Percentiles rank a stretch among this genome's conserved stretches.
phyloP scores from a whole-genome alignment of 805 yeast species.

The Blastobotrys peoriensis region DNA sequence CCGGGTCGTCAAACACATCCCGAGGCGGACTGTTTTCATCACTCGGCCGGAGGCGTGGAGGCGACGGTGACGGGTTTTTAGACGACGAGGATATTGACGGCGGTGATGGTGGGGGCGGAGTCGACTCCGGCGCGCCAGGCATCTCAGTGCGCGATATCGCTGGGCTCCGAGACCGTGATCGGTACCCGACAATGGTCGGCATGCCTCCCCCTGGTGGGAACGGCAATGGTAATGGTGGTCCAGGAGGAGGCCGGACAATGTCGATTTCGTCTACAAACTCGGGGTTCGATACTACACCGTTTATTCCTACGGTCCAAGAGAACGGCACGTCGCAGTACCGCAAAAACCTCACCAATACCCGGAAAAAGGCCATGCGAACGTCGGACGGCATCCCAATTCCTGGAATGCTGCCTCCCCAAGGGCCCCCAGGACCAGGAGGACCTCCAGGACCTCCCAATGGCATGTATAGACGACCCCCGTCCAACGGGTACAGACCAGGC shows the following conservation, averaged over 20 bases:
- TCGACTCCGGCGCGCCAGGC: slow-evolving; percentile 17
- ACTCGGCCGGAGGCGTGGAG: slow-evolving; percentile 18
- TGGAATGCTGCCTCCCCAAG: slow-evolving; percentile 3
- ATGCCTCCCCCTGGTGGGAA: slow-evolving; percentile 5
- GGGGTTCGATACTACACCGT: slow-evolving; percentile 32
- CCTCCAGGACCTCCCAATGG: slow-evolving; percentile 3
- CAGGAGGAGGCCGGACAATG: too few relatives aligned
- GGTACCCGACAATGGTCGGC: slow-evolving; percentile 28
- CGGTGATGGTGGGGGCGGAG: slow-evolving; percentile 24
- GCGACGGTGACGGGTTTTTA: slow-evolving; percentile 6
- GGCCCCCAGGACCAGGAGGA: slow-evolving; percentile 12
- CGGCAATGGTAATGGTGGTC: too few relatives aligned
- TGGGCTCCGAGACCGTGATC: slow-evolving; percentile 29
- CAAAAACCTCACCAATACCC: slow-evolving; percentile 18
- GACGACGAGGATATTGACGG: slow-evolving; percentile 19
- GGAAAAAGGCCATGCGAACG: slow-evolving; percentile 18
- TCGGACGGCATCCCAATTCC: slow-evolving; percentile 15
- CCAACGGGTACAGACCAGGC: not conserved
- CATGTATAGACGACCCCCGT: not conserved
- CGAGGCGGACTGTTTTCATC: slow-evolving; percentile 16
- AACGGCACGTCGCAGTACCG: slow-evolving; percentile 16
- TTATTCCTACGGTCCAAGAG: slow-evolving; percentile 28
- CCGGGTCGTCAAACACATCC: slow-evolving; percentile 15
- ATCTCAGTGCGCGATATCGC: slow-evolving; percentile 21
- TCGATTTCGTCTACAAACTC: slow-evolving; percentile 26